Percentiles rank a stretch among this genome's conserved stretches.
Conservation (phyloP, 1,139 yeast genomes). For the Candida frijolesensis region DNA sequence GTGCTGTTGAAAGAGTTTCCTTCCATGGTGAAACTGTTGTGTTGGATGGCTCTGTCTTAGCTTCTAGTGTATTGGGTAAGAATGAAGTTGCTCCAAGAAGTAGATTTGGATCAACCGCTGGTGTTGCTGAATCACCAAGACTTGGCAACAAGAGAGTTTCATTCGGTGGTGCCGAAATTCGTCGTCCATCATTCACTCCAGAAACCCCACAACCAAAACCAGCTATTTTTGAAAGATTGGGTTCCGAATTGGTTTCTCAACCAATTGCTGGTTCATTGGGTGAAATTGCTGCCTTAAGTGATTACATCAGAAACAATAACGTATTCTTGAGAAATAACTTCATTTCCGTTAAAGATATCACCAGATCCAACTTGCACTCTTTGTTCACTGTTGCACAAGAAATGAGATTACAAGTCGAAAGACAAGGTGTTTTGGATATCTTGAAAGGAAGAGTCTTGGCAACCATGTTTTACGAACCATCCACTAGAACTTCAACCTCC, state of each 20-base stretch:
- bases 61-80: conserved; percentile 61
- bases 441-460: conserved; percentile 90
- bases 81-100: conserved; percentile 48
- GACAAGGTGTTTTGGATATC: conserved; percentile 91
- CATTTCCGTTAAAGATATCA: conserved; percentile 83
- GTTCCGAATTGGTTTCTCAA: conserved; percentile 72
- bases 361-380: conserved; percentile 85
- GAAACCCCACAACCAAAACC: conserved; percentile 34
- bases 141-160: conserved; percentile 50
- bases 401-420: conserved; percentile 95
- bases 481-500: conserved; percentile 94
- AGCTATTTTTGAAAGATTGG: conserved; percentile 57
- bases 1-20: conserved; percentile 87
- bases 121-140: conserved; percentile 50
- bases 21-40: conserved; percentile 78
- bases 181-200: conserved; percentile 47
- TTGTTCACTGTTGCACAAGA: conserved; percentile 97
- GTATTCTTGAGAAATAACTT: conserved; percentile 89
- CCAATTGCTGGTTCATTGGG: conserved; percentile 67
- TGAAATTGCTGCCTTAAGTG: conserved; percentile 76
- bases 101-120: conserved; percentile 42
- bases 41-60: conserved; percentile 75
- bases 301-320: conserved; percentile 77
- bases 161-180: conserved; percentile 37
- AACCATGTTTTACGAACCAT: conserved; percentile 97